phyloP scores from a whole-genome alignment of 2,329 filamentous ascomycete genomes.

The Colletotrichum sp. region DNA sequence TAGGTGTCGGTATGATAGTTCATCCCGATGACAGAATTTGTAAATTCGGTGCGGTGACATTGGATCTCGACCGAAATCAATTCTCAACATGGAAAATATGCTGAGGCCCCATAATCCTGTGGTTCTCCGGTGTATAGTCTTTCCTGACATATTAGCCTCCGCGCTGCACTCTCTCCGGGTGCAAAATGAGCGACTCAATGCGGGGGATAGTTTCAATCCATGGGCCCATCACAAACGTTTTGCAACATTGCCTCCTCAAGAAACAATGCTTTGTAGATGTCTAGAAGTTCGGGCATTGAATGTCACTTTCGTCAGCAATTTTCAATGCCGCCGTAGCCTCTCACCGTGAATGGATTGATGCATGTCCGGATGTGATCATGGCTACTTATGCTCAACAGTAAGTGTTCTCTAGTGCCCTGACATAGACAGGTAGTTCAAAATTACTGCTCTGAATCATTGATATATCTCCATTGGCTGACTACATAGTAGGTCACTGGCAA shows the following conservation, averaged over 20 bases:
- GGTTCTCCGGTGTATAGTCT: background rate
- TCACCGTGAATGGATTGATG: background rate
- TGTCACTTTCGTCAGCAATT: background rate
- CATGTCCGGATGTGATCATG: accelerated
- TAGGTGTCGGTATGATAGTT: background rate
- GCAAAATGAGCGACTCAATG: background rate
- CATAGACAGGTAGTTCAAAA: background rate
- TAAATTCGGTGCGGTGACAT: background rate
- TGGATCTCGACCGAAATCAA: background rate
- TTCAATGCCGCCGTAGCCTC: background rate
- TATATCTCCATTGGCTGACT: background rate
- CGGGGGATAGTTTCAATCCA: background rate
- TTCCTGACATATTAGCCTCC: accelerated
- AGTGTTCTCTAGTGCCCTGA: background rate
- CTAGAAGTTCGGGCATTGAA: accelerated
- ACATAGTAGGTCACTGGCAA: background rate
- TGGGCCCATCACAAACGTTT: background rate
- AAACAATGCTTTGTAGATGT: accelerated
- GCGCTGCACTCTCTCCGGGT: accelerated
- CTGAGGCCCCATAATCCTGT: accelerated
- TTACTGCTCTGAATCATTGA: background rate
- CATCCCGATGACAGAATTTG: background rate
- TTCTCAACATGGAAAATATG: accelerated
- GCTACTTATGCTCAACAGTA: background rate
- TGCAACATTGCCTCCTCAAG: background rate